A percentile compares a stretch with the other conserved stretches of the same genome.
Evolutionary conservation across 108 stramenopile species (phyloP).

Genomic region (Thalassiosira profunda): DNA sequence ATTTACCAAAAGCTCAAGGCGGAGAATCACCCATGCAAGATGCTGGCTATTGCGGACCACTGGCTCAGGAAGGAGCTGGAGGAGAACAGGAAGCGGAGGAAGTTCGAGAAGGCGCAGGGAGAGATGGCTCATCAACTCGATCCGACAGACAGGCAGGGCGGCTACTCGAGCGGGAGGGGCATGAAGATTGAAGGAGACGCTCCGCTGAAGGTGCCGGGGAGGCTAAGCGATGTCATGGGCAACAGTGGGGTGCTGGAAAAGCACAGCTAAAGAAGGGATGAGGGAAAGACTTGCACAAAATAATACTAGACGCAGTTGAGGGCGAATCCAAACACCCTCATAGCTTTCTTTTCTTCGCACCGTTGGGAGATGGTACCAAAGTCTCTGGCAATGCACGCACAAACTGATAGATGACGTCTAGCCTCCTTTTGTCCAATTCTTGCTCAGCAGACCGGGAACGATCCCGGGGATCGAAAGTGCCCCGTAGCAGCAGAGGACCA

Average conservation of each 20-base stretch:
- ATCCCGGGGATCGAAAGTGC: too few relatives aligned
- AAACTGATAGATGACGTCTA: too few relatives aligned
- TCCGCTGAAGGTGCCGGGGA: slow-evolving; percentile 38
- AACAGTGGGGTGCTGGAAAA: slow-evolving; percentile 65
- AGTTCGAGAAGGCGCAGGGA: slow-evolving; percentile 76
- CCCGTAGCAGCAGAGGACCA: too few relatives aligned
- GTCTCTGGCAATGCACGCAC: too few relatives aligned
- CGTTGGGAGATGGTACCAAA: too few relatives aligned
- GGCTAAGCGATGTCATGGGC: slow-evolving; percentile 68
- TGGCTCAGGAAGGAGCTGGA: slow-evolving; percentile 89
- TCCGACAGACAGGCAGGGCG: slow-evolving; percentile 84
- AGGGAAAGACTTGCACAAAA: too few relatives aligned
- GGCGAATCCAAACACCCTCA: too few relatives aligned
- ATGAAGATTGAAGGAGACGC: slow-evolving; percentile 25
- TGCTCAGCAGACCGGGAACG: too few relatives aligned
- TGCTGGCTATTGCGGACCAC: slow-evolving; percentile 88
- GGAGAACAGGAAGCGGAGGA: slow-evolving; percentile 45
- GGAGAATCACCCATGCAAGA: slow-evolving; percentile 80
- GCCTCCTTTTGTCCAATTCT: too few relatives aligned
- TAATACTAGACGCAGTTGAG: too few relatives aligned
- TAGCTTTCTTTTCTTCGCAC: too few relatives aligned
- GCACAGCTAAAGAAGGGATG: too few relatives aligned
- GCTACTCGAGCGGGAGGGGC: slow-evolving; percentile 82
- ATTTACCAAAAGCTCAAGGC: slow-evolving; percentile 71
- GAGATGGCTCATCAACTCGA: slow-evolving; percentile 60